phyloP scores from a whole-genome alignment of 2,329 filamentous ascomycete genomes.

The Cordyceps pruinosa region DNA sequence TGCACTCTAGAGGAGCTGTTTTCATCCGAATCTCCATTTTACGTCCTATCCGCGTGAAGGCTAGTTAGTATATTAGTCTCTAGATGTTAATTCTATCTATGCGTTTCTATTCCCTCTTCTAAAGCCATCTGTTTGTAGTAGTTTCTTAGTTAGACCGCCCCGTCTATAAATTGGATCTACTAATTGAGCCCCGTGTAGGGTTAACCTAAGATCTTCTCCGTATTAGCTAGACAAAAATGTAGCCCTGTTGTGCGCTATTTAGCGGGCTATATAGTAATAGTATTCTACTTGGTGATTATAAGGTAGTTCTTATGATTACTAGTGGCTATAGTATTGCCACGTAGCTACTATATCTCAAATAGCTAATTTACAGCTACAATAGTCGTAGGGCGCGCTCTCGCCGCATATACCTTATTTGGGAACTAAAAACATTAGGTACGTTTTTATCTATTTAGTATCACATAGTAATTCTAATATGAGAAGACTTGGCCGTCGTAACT shows the following conservation, averaged over 20 bases:
- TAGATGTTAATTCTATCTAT: not conserved
- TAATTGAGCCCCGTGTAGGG: not conserved
- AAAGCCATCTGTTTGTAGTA: not conserved
- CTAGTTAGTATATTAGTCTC: not conserved
- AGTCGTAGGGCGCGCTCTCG: conserved; percentile 20
- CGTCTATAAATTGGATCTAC: not conserved
- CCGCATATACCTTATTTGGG: conserved; percentile 28
- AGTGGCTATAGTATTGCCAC: conserved; percentile 29
- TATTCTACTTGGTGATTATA: conserved; percentile 21
- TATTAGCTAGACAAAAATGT: not conserved
- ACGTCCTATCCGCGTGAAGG: not conserved
- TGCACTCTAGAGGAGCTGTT: not conserved
- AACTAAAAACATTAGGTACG: conserved; percentile 22
- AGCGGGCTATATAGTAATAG: conserved; percentile 26
- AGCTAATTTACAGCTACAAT: conserved; percentile 29
- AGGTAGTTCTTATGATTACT: conserved; percentile 27
- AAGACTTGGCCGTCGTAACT: conserved; percentile 8
- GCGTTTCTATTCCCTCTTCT: not conserved
- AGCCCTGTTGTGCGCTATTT: conserved; percentile 21
- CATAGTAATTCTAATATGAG: not conserved
- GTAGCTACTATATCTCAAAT: conserved; percentile 27
- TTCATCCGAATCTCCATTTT: not conserved
- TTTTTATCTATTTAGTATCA: not conserved
- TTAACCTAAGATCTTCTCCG: not conserved
- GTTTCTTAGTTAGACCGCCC: not conserved